phyloP scores from a whole-genome alignment of 2,329 filamentous ascomycete species.

The Aspergillus oerlinghausenensis region DNA sequence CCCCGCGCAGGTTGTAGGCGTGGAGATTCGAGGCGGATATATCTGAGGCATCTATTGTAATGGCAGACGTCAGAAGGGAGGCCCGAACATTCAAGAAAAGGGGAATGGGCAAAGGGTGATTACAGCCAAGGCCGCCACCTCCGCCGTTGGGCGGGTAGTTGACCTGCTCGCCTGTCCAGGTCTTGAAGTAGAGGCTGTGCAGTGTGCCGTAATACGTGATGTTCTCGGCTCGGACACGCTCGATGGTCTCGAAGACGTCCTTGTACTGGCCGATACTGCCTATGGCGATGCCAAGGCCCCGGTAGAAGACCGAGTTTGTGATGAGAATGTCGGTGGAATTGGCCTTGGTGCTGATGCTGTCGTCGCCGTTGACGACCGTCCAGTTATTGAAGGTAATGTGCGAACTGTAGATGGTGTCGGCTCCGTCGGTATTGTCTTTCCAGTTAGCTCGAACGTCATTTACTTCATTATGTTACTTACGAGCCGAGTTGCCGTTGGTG shows the following conservation, averaged over 20 bases:
- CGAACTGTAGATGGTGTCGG: constrained; percentile 51
- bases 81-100: no score
- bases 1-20: constrained; percentile 22
- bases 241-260: constrained; percentile 45
- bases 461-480: neutral
- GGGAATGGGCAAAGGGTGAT: neutral
- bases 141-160: constrained; percentile 56
- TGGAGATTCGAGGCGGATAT: constrained; percentile 35
- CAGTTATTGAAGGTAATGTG: constrained; percentile 50
- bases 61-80: neutral
- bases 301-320: constrained; percentile 46
- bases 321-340: constrained; percentile 54
- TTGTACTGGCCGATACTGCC: constrained; percentile 56
- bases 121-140: constrained; percentile 53
- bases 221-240: constrained; percentile 47
- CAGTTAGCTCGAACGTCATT: neutral
- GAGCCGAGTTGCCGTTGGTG: neutral
- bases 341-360: constrained; percentile 51
- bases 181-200: constrained; percentile 52
- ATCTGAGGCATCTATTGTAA: constrained; percentile 26
- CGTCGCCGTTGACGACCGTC: constrained; percentile 51
- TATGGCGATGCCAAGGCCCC: constrained; percentile 52
- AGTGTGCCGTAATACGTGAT: constrained; percentile 44
- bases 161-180: constrained; percentile 51
- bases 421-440: constrained; percentile 43